Base-by-base conservation (phyloP, 768 basidiomycete genomes). In the Pulveroboletus ravenelii region DNA sequence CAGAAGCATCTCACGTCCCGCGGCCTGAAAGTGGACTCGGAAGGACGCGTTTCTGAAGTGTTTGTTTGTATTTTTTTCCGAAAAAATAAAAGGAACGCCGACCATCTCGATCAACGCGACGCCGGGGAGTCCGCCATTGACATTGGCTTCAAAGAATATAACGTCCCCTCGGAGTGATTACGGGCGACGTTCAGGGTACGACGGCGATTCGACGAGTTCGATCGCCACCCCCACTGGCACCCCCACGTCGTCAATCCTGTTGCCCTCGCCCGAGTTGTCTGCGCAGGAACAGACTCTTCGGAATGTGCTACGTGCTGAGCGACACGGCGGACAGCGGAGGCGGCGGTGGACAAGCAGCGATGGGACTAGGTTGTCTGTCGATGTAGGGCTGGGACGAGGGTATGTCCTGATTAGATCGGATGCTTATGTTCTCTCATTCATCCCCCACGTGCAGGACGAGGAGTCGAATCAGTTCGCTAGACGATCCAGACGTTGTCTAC, bases 31-130 rank as follows among this genome's bases (percentile, higher is more conserved):
- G 20, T 23, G 20, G 20, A 23, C 20, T 23, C 31, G 31, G 31
- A 5, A 12, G 31, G 12, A 32, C 5, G 31, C 10, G 5, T 20
- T 12, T 23, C 15, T 17, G 3, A n/a, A 17, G 3, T 9, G 0
- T n/a, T 1, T 35, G 20, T 23, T n/a, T n/a, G n/a, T n/a, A n/a
- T 23, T 23, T 23, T 23, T 23, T 23, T 23, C 20, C 9, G n/a
- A n/a, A n/a, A n/a, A n/a, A n/a, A n/a, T n/a, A n/a, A n/a, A 1
- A 42, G 85, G 80, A 47, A 83, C 89, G 42, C 86, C 87, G 8
- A 80, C 81, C 3, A 89, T 89, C 53, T 68, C 86, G 30, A 86
- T 89, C 12, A 31, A 83, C 79, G 10, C 39, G n/a, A 42, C 44
- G 12, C 30, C 31, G 20, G 45, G 27, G 23, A 44, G 15, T 1